Percentiles rank a stretch among this genome's conserved stretches.
Conservation (phyloP, 306 rosid genomes). For the Pachyrhizus erosus region DNA sequence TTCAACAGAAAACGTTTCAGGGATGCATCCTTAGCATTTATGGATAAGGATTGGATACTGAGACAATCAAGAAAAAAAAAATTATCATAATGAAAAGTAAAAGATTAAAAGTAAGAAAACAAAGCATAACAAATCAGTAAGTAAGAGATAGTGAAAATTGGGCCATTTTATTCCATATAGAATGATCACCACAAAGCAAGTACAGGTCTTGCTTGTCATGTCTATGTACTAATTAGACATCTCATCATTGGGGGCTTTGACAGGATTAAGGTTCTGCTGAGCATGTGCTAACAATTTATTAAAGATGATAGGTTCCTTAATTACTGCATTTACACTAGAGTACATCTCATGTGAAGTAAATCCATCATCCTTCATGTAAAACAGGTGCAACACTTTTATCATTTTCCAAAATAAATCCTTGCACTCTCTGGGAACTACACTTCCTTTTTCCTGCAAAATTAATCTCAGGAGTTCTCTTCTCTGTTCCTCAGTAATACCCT, state of each 20-base stretch:
- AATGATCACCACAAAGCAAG: not conserved
- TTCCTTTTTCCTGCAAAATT: conserved; percentile 66
- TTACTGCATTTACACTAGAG: conserved; percentile 54
- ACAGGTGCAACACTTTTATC: conserved; percentile 63
- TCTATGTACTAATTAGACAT: not conserved
- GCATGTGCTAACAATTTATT: conserved; percentile 35
- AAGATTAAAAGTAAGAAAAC: not conserved
- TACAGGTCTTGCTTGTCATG: conserved; percentile 9
- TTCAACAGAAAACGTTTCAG: not conserved
- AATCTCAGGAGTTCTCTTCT: conserved; percentile 70
- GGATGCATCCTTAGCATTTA: not conserved
- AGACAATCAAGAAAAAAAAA: not conserved
- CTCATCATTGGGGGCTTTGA: not conserved
- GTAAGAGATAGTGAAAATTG: not conserved
- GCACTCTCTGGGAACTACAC: conserved; percentile 79
- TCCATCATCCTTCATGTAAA: conserved; percentile 84
- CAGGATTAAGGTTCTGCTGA: conserved; percentile 9
- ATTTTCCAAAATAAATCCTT: conserved; percentile 89
- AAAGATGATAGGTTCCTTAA: conserved; percentile 62
- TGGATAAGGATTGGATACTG: not conserved
- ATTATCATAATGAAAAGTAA: not conserved
- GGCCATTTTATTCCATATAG: not conserved
- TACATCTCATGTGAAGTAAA: conserved; percentile 67
- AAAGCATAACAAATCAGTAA: not conserved
- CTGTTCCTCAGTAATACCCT: conserved; percentile 42